Evolutionary conservation across 495 filamentous ascomycete species (phyloP), one percentile per base, ranked within the genome.

Genomic region (Talaromyces proteolyticus): DNA sequence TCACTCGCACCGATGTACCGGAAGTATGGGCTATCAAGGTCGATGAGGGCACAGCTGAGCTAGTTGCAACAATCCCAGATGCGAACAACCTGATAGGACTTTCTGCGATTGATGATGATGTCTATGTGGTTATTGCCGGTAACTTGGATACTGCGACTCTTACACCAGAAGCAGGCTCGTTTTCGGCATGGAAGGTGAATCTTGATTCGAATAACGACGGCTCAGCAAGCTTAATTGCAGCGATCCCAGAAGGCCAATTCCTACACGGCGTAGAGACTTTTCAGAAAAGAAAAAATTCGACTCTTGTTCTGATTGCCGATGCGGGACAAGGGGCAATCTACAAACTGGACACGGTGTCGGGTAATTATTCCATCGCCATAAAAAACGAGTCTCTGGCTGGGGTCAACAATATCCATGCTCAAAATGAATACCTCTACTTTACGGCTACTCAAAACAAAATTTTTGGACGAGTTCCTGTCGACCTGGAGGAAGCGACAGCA

Each of bases 1-100:
- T 68, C 20, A 69, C 70, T 1, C 56, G 60, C 14, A 54, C 70
- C 26, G 65, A 64, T 34, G 57, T 55, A 4, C 64, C 70, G 0
- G 61, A 69, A 44, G 57, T 78, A 16, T 76, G 67, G 67, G 51
- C 54, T 8, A 52, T 76, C 47, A 55, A 75, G 50, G 61, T 70
- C 0, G 55, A 58, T 12, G 59, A 44, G 21, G 59, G 61, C n/a
- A 58, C 67, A 11, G 54, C 59, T 10, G 58, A 56, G 3, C 51
- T 67, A 0, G 55, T 63, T 6, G 44, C 65, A 21, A 57, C 50
- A 14, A 68, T 76, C 50, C 42, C 67, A 11, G 56, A 59, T 48
- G 64, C 54, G 17, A 64, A 53, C 12, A 64, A 58, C 45, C 57
- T 66, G 39, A 54, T 70, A 16, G 75, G 75, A 12, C 76, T 78